Evolutionary conservation across 768 basidiomycete genomes (phyloP), one percentile per base, ranked within the genome.

Genomic region (Rhizopogon salebrosus): DNA sequence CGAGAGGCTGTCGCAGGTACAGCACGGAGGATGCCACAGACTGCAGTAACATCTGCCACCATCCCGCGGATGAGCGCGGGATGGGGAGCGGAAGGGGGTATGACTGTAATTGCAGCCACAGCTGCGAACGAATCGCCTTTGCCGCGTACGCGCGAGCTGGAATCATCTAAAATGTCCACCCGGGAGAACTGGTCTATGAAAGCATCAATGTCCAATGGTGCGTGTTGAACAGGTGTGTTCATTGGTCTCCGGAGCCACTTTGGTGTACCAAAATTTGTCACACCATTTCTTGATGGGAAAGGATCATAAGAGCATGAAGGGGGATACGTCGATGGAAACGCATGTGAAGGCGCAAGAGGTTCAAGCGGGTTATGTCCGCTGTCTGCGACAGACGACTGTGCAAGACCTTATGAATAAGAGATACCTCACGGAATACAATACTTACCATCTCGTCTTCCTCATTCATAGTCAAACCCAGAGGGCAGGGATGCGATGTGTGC

Each of bases 261-360:
- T 2, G 55, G 46, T 2, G 27, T 23, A 27, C 29, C 31, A 22
- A 60, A 54, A 9, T 39, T 43, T 0, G 39, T 36, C n/a, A 39
- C 14, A 3, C 49, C 51, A 51, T 41, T 22, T 4, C 46, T 60
- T 5, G 35, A 26, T 5, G 54, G 60, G 36, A 64, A 61, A 7
- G 62, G 63, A 6, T 64, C 53, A n/a, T 58, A 52, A 6, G 35
- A 13, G 27, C 46, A 53, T 3, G 26, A 37, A 22, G 63, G 52
- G 9, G 61, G 61, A 49, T 64, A 67, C 2, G 20, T 14, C 1
- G 55, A 27, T 4, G 67, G 66, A 46, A 62, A 67, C 1, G 64
- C 64, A 35, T 65, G 59, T 0, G 41, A 48, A 0, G 67, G 55
- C 6, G 64, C 57, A 7, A 49, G 46, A 24, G 51, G 36, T 8